Evolutionary conservation across 768 basidiomycete species (phyloP).

Genomic region (Suillus ampliporus): DNA sequence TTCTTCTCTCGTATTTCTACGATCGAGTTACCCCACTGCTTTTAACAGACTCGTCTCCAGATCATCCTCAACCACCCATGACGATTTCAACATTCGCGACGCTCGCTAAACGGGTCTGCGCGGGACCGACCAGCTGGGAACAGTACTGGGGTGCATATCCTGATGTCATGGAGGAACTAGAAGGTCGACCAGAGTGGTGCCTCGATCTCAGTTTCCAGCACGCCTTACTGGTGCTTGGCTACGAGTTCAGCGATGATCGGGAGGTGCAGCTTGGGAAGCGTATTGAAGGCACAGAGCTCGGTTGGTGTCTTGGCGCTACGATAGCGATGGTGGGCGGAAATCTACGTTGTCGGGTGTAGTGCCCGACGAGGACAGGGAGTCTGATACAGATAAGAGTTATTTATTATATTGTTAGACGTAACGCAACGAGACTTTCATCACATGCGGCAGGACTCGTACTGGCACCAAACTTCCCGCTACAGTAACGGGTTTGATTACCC

Average conservation of each 20-base stretch:
- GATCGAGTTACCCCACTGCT: conserved; percentile 89
- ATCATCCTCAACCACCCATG: conserved; percentile 37
- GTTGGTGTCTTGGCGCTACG: conserved; percentile 90
- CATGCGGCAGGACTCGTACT: not conserved
- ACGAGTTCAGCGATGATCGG: conserved; percentile 79
- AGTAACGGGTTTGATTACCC: not conserved
- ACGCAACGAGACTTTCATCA: not conserved
- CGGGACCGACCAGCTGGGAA: conserved; percentile 65
- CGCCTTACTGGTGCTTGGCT: conserved; percentile 82
- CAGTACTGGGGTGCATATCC: conserved; percentile 51
- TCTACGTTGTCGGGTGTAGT: conserved; percentile 54
- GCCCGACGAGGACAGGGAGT: not conserved
- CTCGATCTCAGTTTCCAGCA: conserved; percentile 97
- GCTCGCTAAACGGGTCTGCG: conserved; percentile 76
- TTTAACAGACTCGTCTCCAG: conserved; percentile 27
- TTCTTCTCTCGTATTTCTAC: conserved; percentile 98
- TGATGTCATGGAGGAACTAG: conserved; percentile 68
- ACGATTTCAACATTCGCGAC: conserved; percentile 63
- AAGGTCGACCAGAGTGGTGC: conserved; percentile 91
- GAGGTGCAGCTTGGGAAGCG: conserved; percentile 84
- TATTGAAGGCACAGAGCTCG: conserved; percentile 88
- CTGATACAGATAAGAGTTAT: not conserved
- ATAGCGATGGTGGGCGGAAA: conserved; percentile 73
- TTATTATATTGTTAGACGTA: not conserved
- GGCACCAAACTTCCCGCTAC: too few species aligned